Evolutionary conservation across 805 yeast species (phyloP), one percentile per base, ranked within the genome.

Genomic region (Wickerhamomyces subpelliculosus): DNA sequence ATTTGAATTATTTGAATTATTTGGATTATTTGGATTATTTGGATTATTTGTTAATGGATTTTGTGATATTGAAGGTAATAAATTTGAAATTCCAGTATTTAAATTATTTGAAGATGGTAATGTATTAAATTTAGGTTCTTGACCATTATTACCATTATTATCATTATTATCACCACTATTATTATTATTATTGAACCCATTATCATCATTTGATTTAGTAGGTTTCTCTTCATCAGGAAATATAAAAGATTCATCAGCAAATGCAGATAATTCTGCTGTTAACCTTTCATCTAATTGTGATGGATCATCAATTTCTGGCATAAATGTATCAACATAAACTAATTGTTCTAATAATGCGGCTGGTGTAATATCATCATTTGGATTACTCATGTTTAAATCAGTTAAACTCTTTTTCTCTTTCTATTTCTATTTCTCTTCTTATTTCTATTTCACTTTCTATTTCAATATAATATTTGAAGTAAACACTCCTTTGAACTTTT

Each of bases 141-240:
- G 36, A 9, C 32, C 30, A 19, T 31, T 32, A 21, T 27, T 35
- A 23, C 45, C 41, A 16, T 40, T 41, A 8, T 43, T 43, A 24
- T 41, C 38, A n/a, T 49, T 44, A 14, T 43, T 41, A 14, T 43
- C 37, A 18, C 44, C 37, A 18, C 44, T 29, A 17, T 32, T 29
- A 13, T 13, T 25, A 13, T 11, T 25, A n/a, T n/a, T n/a, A n/a
- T n/a, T n/a, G n/a, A n/a, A n/a, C n/a, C n/a, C n/a, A n/a, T n/a
- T n/a, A n/a, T n/a, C n/a, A n/a, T n/a, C n/a, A n/a, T n/a, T n/a
- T n/a, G n/a, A n/a, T 25, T 42, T 34, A 34, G 48, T 42, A 1
- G 81, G 80, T 53, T 82, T 82, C 26, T 83, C 90, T 52, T 84
- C 93, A 53, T 84, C 93, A 1, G 90, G 87, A 54, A 84, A 84